phyloP scores from a whole-genome alignment of 2,329 filamentous ascomycete species.

The Blastomyces silverae region DNA sequence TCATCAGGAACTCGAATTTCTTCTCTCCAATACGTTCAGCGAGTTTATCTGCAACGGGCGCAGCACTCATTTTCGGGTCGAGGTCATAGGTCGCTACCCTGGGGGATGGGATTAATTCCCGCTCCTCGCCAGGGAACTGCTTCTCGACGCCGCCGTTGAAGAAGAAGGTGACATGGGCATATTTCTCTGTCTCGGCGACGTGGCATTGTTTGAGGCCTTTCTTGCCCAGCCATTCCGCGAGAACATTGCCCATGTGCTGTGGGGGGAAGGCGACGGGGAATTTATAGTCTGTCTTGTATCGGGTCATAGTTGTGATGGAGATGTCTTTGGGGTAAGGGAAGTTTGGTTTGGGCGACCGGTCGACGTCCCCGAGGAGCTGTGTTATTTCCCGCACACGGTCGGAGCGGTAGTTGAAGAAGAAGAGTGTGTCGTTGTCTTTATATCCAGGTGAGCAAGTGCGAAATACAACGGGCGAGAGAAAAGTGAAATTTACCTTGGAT shows the following conservation, averaged over 20 bases:
- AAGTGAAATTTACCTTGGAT: conserved; percentile 59
- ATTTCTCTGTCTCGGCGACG: conserved; percentile 98
- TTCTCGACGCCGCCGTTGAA: conserved; percentile 99
- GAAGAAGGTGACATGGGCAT: conserved; percentile 99
- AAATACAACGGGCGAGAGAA: not conserved
- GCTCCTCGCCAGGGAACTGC: conserved; percentile 82
- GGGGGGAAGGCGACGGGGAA: conserved; percentile 90
- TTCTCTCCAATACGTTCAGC: conserved; percentile 76
- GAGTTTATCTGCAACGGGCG: conserved; percentile 81
- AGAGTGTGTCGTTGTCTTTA: conserved; percentile 80
- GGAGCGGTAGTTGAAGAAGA: conserved; percentile 99
- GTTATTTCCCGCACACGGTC: conserved; percentile 95
- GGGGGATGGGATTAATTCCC: conserved; percentile 91
- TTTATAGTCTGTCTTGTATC: conserved; percentile 92
- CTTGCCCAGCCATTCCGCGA: conserved; percentile 91
- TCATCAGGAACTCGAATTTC: conserved; percentile 96
- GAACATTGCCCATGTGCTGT: conserved; percentile 95
- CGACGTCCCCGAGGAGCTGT: conserved; percentile 84
- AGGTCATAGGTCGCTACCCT: conserved; percentile 94
- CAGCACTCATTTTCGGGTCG: conserved; percentile 92
- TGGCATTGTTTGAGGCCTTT: conserved; percentile 88
- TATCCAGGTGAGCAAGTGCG: conserved; percentile 21
- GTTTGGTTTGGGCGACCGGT: conserved; percentile 82
- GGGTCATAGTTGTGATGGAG: conserved; percentile 89
- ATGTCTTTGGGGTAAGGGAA: conserved; percentile 91